Base-by-base conservation (phyloP, 768 basidiomycete species). In the Guyanaporus albipodus region DNA sequence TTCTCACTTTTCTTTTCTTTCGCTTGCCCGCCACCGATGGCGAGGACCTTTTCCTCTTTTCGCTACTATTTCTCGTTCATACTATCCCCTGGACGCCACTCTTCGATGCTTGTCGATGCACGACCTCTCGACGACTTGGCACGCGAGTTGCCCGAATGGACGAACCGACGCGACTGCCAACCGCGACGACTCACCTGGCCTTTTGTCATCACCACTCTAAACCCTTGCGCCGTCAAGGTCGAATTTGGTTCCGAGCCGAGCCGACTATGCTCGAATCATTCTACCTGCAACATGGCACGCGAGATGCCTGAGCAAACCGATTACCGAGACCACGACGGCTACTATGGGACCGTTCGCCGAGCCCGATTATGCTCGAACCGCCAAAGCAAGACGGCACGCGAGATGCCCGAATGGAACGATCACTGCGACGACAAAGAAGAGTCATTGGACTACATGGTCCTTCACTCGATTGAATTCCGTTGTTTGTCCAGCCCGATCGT, bases 301-400 rank as follows among this genome's bases (percentile, higher is more conserved):
- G 47, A 46, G 43, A 21, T 46, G 42, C 42, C 22, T 22, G 22
- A 29, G 31, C 6, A 15, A 3, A 28, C 17, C 11, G 10, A 37
- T 9, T 12, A 2, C 22, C 14, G 4, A 10, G 23, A 32, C 22
- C 14, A 8, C 15, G 17, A 14, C n/a, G n/a, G 8, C n/a, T n/a
- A 14, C 28, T 29, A 29, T 14, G n/a, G n/a, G n/a, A n/a, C n/a
- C n/a, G n/a, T n/a, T n/a, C n/a, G n/a, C n/a, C 28, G 28, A 29
- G n/a, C 32, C 9, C 32, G 32, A 32, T 32, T 4, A n/a, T n/a
- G n/a, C n/a, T n/a, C n/a, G n/a, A n/a, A n/a, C n/a, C n/a, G n/a
- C 9, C 7, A 14, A 17, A 8, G 45, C 48, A 39, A 46, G 42
- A 31, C 28, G 29, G 35, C 42, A 34, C 42, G 42, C 32, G 43